Conservation (phyloP, 1,139 yeast species). For the Pichia sp. region DNA sequence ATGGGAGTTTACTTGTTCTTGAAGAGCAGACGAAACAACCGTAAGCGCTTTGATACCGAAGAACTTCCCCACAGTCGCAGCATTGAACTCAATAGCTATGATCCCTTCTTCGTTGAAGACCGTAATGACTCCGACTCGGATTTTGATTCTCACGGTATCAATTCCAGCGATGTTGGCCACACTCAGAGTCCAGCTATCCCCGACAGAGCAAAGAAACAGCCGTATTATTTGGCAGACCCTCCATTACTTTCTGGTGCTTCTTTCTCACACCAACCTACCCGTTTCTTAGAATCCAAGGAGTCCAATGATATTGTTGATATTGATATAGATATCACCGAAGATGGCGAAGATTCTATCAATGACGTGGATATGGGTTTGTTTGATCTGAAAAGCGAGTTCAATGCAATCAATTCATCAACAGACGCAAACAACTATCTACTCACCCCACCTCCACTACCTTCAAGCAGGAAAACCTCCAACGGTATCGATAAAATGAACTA, state of each 20-base stretch:
- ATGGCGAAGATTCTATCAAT: background rate
- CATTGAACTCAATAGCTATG: background rate
- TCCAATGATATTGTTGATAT: too few species aligned
- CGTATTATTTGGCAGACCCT: too few species aligned
- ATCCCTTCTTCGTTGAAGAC: background rate
- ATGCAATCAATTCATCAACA: conserved; percentile 4
- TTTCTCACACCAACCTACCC: too few species aligned
- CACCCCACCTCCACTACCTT: conserved; percentile 5
- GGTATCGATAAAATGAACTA: conserved; percentile 8
- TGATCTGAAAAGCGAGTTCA: conserved; percentile 12
- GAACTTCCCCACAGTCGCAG: background rate
- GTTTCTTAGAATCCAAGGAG: too few species aligned
- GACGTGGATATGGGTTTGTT: conserved; percentile 9
- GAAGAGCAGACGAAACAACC: conserved; percentile 12
- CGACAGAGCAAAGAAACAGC: too few species aligned
- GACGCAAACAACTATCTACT: conserved; percentile 1
- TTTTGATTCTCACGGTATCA: too few species aligned
- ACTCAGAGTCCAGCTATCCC: too few species aligned
- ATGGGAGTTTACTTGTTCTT: conserved; percentile 17
- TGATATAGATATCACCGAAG: background rate
- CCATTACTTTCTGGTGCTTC: too few species aligned
- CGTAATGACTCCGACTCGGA: too few species aligned
- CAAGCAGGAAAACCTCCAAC: conserved; percentile 6
- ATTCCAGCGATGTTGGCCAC: too few species aligned
- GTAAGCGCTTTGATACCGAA: conserved; percentile 1